phyloP scores from a whole-genome alignment of 2,329 filamentous ascomycete species.

The Metarhizium guizhouense region DNA sequence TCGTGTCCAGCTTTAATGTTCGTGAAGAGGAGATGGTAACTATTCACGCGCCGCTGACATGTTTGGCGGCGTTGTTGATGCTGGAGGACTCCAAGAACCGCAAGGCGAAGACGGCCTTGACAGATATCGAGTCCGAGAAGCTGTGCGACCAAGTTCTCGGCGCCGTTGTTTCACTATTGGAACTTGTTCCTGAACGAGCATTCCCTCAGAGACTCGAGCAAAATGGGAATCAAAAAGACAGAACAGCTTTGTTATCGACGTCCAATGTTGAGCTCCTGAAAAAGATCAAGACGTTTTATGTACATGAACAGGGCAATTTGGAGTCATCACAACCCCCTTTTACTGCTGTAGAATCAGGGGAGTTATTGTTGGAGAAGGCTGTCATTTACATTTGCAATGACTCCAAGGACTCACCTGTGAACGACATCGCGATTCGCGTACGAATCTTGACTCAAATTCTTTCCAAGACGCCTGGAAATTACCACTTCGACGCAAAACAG shows the following conservation, averaged over 20 bases:
- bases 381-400: constrained; percentile 41
- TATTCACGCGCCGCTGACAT: constrained; percentile 69
- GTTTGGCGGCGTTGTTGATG: constrained; percentile 51
- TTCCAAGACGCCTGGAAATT: constrained; percentile 37
- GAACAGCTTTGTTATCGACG: constrained; percentile 7
- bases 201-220: constrained; percentile 31
- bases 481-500: constrained; percentile 33
- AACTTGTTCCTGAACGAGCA: constrained; percentile 55
- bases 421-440: constrained; percentile 47
- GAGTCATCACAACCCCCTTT: constrained; percentile 55
- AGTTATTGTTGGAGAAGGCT: constrained; percentile 55
- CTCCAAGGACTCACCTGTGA: constrained; percentile 29
- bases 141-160: constrained; percentile 27
- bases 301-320: constrained; percentile 59
- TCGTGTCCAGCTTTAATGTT: constrained; percentile 82
- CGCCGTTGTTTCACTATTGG: constrained; percentile 50
- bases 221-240: constrained; percentile 7
- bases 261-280: constrained; percentile 45
- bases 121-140: constrained; percentile 20
- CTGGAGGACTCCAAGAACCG: constrained; percentile 42
- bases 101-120: constrained; percentile 20
- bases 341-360: constrained; percentile 42
- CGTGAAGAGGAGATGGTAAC: constrained; percentile 93
- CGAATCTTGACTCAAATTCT: constrained; percentile 51
- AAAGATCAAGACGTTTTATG: constrained; percentile 57